A percentile compares a stretch with the other conserved stretches of the same genome.
phyloP scores from a whole-genome alignment of 768 basidiomycete genomes.

The Albatrellus ellisii region DNA sequence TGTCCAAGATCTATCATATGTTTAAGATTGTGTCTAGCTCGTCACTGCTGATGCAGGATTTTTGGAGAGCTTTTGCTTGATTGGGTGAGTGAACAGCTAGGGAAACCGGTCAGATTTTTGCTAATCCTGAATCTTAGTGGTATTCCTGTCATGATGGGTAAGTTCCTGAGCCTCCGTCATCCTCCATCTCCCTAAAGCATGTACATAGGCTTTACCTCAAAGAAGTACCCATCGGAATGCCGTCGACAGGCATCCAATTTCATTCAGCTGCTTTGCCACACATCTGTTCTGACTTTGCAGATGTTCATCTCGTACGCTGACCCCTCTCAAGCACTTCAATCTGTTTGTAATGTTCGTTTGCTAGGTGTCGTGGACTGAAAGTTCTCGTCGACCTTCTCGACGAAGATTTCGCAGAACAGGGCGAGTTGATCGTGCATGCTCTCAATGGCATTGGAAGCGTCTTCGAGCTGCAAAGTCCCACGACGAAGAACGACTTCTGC shows the following conservation, averaged over 20 bases:
- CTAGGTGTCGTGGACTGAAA: conserved; percentile 85
- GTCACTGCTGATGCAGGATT: conserved; percentile 63
- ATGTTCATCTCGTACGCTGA: conserved; percentile 95
- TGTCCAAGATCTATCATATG: background rate
- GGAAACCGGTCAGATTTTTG: background rate
- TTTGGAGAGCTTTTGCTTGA: conserved; percentile 90
- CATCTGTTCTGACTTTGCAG: conserved; percentile 86
- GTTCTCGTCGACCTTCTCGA: conserved; percentile 93
- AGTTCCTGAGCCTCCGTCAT: conserved; percentile 12
- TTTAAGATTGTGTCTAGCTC: conserved; percentile 18
- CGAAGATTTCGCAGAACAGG: conserved; percentile 88
- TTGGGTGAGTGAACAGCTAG: conserved; percentile 40
- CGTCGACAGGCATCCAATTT: conserved; percentile 93
- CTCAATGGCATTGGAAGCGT: conserved; percentile 91
- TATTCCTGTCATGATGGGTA: conserved; percentile 91
- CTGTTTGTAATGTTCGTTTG: background rate
- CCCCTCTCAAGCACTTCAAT: background rate
- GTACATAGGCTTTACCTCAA: conserved; percentile 79
- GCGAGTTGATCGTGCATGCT: conserved; percentile 84
- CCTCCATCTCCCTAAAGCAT: background rate
- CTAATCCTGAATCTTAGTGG: conserved; percentile 34
- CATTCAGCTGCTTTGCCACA: conserved; percentile 82
- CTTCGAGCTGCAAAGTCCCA: conserved; percentile 92
- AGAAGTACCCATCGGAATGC: conserved; percentile 87
- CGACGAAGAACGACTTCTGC: conserved; percentile 97